Percentiles rank a stretch among this genome's conserved stretches.
phyloP scores from a whole-genome alignment of 208 protist genomes.

The Angomonas ambiguus region DNA sequence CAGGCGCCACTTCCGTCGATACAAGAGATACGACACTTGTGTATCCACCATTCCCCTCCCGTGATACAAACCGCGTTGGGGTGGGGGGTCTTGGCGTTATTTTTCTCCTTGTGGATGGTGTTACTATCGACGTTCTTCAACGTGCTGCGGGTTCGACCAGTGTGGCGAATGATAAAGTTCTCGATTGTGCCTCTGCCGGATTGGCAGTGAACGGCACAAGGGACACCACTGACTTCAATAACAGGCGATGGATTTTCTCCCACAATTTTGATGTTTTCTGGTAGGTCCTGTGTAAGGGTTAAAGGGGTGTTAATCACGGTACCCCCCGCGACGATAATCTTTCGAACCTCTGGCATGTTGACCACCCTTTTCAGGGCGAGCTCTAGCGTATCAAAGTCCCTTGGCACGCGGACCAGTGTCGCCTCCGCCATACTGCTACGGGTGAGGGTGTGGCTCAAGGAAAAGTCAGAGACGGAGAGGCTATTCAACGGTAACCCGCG shows the following conservation, averaged over 20 bases:
- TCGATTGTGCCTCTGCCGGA: slow-evolving; percentile 60
- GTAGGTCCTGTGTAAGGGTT: slow-evolving; percentile 42
- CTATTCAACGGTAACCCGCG: slow-evolving; percentile 25
- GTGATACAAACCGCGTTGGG: slow-evolving; percentile 56
- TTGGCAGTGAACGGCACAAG: slow-evolving; percentile 48
- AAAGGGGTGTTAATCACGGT: slow-evolving; percentile 45
- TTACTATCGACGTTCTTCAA: slow-evolving; percentile 2
- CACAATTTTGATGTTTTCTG: slow-evolving; percentile 60
- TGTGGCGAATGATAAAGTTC: slow-evolving; percentile 79
- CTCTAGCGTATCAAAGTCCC: slow-evolving; percentile 47
- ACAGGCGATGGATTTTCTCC: slow-evolving; percentile 63
- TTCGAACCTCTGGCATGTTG: slow-evolving; percentile 51
- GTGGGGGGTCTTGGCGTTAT: slow-evolving; percentile 11
- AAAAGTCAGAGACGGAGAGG: slow-evolving; percentile 40
- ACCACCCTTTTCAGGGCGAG: slow-evolving; percentile 33
- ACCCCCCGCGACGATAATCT: slow-evolving; percentile 51
- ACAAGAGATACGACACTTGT: slow-evolving; percentile 70
- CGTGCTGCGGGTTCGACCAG: slow-evolving; percentile 21
- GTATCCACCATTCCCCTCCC: slow-evolving; percentile 66
- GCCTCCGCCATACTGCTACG: slow-evolving; percentile 17
- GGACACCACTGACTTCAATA: slow-evolving; percentile 47
- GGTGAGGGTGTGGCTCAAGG: slow-evolving; percentile 18
- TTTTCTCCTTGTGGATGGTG: not conserved
- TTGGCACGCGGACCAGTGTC: slow-evolving; percentile 48
- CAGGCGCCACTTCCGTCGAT: slow-evolving; percentile 61